phyloP scores from a whole-genome alignment of 768 basidiomycete genomes.

The Asterophora lycoperdoides region DNA sequence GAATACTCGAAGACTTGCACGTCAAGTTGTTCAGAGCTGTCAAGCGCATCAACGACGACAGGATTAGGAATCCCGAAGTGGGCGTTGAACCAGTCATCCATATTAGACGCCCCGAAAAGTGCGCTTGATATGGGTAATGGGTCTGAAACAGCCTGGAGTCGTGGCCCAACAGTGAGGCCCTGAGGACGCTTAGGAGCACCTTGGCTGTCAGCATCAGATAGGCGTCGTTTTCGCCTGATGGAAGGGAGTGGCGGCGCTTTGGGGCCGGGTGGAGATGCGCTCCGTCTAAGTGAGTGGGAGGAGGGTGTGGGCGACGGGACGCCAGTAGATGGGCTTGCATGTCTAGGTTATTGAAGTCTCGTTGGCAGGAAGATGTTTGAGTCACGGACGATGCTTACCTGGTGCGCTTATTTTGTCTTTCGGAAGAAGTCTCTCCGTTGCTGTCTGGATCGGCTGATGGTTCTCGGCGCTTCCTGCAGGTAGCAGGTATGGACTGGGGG shows the following conservation, averaged over 20 bases:
- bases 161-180: slow-evolving; percentile 14
- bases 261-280: background rate
- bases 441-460: background rate
- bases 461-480: slow-evolving; percentile 16
- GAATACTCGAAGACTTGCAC: slow-evolving; percentile 6
- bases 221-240: slow-evolving; percentile 31
- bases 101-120: slow-evolving; percentile 9
- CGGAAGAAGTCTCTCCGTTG: background rate
- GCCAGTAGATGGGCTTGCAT: too few relatives aligned
- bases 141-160: slow-evolving; percentile 26
- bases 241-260: background rate
- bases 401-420: slow-evolving; percentile 13
- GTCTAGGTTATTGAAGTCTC: too few relatives aligned
- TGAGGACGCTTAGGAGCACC: slow-evolving; percentile 23
- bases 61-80: slow-evolving; percentile 26
- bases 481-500: background rate
- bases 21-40: slow-evolving; percentile 14
- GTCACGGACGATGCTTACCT: too few relatives aligned
- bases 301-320: slow-evolving; percentile 14
- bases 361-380: too few relatives aligned
- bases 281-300: background rate
- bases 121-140: slow-evolving; percentile 21
- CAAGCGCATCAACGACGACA: slow-evolving; percentile 18
- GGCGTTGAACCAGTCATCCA: slow-evolving; percentile 33
- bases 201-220: slow-evolving; percentile 27